Percentiles rank a stretch among this genome's conserved stretches.
phyloP scores from a whole-genome alignment of 495 filamentous ascomycete species.

The Bombardia bombarda region DNA sequence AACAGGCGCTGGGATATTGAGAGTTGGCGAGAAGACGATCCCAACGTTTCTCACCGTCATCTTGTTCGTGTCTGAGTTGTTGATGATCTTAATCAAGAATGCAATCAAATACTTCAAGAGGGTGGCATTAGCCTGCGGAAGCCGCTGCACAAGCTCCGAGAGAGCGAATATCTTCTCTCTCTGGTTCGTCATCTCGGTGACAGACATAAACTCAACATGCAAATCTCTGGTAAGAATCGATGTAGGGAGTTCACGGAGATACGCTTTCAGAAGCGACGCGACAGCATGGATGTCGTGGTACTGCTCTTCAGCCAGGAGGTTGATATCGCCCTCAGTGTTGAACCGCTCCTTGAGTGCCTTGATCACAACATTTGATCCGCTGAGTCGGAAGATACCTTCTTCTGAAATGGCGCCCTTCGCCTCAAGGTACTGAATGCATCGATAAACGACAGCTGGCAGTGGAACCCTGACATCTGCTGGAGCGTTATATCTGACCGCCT shows the following conservation, averaged over 20 bases:
- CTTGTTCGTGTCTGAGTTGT: conserved; percentile 86
- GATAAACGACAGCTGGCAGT: conserved; percentile 92
- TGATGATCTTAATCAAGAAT: conserved; percentile 83
- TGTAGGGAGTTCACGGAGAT: conserved; percentile 83
- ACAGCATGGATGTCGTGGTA: conserved; percentile 96
- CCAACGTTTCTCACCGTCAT: conserved; percentile 97
- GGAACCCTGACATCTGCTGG: conserved; percentile 63
- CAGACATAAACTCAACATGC: conserved; percentile 78
- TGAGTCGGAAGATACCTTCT: conserved; percentile 94
- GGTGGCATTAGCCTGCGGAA: conserved; percentile 72
- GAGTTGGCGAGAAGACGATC: conserved; percentile 96
- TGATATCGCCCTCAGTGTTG: conserved; percentile 89
- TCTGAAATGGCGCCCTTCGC: conserved; percentile 74
- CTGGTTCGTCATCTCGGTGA: conserved; percentile 71
- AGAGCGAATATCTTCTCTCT: conserved; percentile 75
- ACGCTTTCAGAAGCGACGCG: conserved; percentile 88
- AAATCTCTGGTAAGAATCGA: conserved; percentile 87
- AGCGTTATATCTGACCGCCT: conserved; percentile 74
- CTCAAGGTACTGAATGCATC: conserved; percentile 89
- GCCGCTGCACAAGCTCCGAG: conserved; percentile 71
- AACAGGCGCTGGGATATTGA: conserved; percentile 93
- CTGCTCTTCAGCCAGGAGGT: conserved; percentile 71
- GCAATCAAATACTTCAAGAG: conserved; percentile 75
- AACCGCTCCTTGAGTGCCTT: conserved; percentile 86
- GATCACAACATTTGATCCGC: conserved; percentile 89